Evolutionary conservation across 257 asterid species (phyloP).

Genomic region (Sherardia arvensis): DNA sequence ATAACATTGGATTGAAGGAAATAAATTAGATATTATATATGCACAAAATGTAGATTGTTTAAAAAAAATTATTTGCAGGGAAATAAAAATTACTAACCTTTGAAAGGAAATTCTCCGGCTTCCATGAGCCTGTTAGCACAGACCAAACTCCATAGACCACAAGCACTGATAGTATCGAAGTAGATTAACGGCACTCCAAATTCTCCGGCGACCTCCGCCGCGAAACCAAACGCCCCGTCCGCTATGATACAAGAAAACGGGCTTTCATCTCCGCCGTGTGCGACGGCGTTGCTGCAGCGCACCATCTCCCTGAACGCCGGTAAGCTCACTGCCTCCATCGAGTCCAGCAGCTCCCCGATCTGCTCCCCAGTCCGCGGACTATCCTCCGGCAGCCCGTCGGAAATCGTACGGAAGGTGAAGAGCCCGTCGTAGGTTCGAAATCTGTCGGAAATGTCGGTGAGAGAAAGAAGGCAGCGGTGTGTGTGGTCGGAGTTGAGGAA

Average conservation of each 20-base stretch:
- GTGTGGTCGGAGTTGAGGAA: slow-evolving; percentile 40
- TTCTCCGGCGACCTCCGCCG: slow-evolving; percentile 30
- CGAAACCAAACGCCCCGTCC: slow-evolving; percentile 47
- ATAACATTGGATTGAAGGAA: too few relatives aligned
- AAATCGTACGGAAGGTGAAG: slow-evolving; percentile 32
- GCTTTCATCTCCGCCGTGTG: neutral
- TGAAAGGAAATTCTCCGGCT: slow-evolving; percentile 48
- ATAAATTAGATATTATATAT: too few relatives aligned
- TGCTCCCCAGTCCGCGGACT: slow-evolving; percentile 36
- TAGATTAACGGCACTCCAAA: slow-evolving; percentile 29
- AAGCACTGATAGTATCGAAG: slow-evolving; percentile 52
- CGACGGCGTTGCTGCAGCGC: slow-evolving; percentile 5
- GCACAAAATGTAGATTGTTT: too few relatives aligned
- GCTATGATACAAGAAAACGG: slow-evolving; percentile 34
- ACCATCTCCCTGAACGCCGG: slow-evolving; percentile 35
- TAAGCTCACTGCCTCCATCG: slow-evolving; percentile 27
- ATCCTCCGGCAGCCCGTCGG: slow-evolving; percentile 51
- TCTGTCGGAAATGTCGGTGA: slow-evolving; percentile 30
- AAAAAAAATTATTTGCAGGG: neutral
- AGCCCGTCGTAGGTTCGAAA: slow-evolving; percentile 27
- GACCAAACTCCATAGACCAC: slow-evolving; percentile 42
- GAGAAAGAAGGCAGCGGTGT: slow-evolving; percentile 35
- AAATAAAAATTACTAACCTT: slow-evolving; percentile 20
- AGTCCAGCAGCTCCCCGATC: slow-evolving; percentile 35
- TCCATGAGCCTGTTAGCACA: slow-evolving; percentile 47